Conservation (phyloP, 495 filamentous ascomycete species). For the Penicillium riverlandense region DNA sequence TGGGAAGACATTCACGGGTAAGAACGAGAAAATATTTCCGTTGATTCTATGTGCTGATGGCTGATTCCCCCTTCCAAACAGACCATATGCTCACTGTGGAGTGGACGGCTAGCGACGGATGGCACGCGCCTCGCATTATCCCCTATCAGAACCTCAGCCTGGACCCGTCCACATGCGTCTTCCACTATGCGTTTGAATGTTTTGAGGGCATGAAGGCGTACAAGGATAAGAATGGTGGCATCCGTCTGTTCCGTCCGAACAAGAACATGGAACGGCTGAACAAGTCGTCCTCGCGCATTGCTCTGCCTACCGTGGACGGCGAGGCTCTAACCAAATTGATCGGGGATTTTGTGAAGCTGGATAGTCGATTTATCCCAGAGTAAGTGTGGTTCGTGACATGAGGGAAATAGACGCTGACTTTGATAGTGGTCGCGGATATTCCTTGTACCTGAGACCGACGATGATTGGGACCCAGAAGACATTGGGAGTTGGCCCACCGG, state of each 20-base stretch:
- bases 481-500: conserved; percentile 83
- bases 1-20: conserved; percentile 82
- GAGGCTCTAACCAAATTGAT: conserved; percentile 71
- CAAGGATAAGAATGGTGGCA: conserved; percentile 63
- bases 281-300: conserved; percentile 81
- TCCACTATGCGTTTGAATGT: conserved; percentile 95
- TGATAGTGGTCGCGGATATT: conserved; percentile 65
- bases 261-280: conserved; percentile 95
- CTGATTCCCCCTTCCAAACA: conserved; percentile 18
- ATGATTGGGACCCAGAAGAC: conserved; percentile 96
- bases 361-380: conserved; percentile 81
- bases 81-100: conserved; percentile 97
- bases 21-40: neutral
- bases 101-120: conserved; percentile 79
- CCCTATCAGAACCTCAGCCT: conserved; percentile 96
- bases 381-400: conserved; percentile 21
- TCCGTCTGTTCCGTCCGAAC: conserved; percentile 88
- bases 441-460: conserved; percentile 88
- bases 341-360: conserved; percentile 66
- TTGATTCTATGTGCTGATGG: conserved; percentile 10
- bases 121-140: conserved; percentile 71
- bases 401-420: conserved; percentile 5
- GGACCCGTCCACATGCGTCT: conserved; percentile 92
- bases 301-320: conserved; percentile 74
- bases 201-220: conserved; percentile 99